These are phyloP conservation scores for Alternaria rosae DNA, from an alignment of 2,329 filamentous ascomycete species.

Conservation along the genomic window DNA sequence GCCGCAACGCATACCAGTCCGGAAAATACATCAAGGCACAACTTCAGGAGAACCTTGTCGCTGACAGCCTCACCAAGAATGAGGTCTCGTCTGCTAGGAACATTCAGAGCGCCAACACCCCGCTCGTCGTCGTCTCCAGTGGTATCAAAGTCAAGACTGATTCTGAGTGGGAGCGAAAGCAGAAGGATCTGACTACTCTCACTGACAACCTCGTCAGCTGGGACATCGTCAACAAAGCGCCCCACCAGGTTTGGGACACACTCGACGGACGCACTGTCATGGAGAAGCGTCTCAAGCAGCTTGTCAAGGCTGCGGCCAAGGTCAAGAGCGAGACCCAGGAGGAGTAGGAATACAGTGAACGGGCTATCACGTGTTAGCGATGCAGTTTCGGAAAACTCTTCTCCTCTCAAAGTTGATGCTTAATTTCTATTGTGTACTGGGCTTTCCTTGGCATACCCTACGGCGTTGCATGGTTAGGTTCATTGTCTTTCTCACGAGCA, in stretches of 20 bases:
- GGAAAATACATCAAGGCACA: constrained; percentile 89
- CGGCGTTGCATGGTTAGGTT: constrained; percentile 1
- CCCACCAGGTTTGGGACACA: constrained; percentile 86
- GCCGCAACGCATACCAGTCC: constrained; percentile 76
- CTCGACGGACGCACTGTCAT: constrained; percentile 74
- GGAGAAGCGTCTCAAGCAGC: constrained; percentile 77
- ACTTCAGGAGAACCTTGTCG: constrained; percentile 91
- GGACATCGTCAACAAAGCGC: constrained; percentile 86
- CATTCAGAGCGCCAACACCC: constrained; percentile 78
- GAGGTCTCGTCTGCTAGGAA: constrained; percentile 80
- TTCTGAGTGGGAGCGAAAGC: constrained; percentile 79
- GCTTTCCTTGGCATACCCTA: constrained; percentile 19
- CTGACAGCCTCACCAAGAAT: constrained; percentile 80
- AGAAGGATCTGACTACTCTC: constrained; percentile 81
- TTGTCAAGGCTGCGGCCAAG: constrained; percentile 60
- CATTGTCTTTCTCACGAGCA: constrained; percentile 4
- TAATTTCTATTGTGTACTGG: neutral
- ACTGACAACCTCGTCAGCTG: constrained; percentile 81
- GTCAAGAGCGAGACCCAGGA: constrained; percentile 14
- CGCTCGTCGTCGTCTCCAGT: constrained; percentile 82
- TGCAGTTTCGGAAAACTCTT: neutral
- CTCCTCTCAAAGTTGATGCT: neutral
- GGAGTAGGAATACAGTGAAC: neutral
- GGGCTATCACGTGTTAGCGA: neutral
- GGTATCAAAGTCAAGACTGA: constrained; percentile 73